Evolutionary conservation across 2,329 filamentous ascomycete genomes (phyloP).

Genomic region (Fusarium guadeloupense): DNA sequence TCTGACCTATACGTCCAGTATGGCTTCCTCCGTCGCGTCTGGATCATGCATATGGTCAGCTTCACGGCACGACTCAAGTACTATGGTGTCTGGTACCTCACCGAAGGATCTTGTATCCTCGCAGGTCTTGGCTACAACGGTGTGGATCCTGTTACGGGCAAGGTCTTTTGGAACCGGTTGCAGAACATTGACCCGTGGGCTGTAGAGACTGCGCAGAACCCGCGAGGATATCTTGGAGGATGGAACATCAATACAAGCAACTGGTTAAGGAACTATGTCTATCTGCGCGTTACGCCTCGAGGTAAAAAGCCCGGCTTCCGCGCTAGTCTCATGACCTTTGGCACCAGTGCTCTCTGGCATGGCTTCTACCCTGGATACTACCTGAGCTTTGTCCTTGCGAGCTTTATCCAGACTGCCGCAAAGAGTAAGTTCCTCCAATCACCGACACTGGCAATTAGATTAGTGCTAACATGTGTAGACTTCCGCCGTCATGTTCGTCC

Average conservation of each 20-base stretch:
- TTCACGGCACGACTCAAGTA: slow-evolving; percentile 89
- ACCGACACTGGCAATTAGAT: background rate
- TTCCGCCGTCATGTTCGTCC: slow-evolving; percentile 89
- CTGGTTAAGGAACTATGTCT: slow-evolving; percentile 96
- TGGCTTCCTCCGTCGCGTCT: slow-evolving; percentile 76
- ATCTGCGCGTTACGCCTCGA: slow-evolving; percentile 91
- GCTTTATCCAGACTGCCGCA: slow-evolving; percentile 89
- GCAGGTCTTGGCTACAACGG: slow-evolving; percentile 95
- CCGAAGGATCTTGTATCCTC: slow-evolving; percentile 93
- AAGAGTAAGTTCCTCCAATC: slow-evolving; percentile 75
- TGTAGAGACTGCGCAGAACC: slow-evolving; percentile 92
- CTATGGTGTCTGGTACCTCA: slow-evolving; percentile 94
- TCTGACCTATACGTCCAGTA: slow-evolving; percentile 73
- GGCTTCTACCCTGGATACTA: slow-evolving; percentile 99
- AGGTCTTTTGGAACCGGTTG: slow-evolving; percentile 86
- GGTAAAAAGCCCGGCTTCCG: slow-evolving; percentile 97
- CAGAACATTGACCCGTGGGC: slow-evolving; percentile 88
- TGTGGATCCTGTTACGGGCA: slow-evolving; percentile 83
- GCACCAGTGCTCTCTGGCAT: slow-evolving; percentile 96
- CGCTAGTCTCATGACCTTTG: slow-evolving; percentile 92
- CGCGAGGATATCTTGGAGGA: slow-evolving; percentile 86
- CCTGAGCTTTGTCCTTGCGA: slow-evolving; percentile 86
- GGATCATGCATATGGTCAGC: slow-evolving; percentile 83
- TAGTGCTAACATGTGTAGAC: slow-evolving; percentile 62
- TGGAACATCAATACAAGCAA: slow-evolving; percentile 99